Percentiles rank a stretch among this genome's conserved stretches.
These are phyloP conservation scores for Peniophora sp. DNA, from an alignment of 1,284 basidiomycete species.

Conservation along the genomic window DNA sequence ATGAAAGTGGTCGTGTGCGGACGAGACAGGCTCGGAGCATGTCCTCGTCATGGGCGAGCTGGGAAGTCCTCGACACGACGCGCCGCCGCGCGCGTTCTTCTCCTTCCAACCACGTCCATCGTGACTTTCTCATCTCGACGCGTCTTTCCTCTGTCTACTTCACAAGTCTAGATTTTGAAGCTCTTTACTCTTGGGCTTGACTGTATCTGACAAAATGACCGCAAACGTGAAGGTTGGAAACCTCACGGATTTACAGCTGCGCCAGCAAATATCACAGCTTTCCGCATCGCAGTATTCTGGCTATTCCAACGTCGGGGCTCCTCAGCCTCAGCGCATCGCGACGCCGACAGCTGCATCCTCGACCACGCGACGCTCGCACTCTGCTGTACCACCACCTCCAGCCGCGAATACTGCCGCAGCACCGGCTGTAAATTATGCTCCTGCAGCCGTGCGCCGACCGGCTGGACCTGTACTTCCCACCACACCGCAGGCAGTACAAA, in stretches of 20 bases:
- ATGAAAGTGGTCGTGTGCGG: neutral
- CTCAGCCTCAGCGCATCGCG: conserved; percentile 15
- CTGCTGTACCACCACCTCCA: neutral
- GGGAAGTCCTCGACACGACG: too few species aligned
- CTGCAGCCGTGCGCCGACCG: conserved; percentile 19
- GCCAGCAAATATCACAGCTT: conserved; percentile 48
- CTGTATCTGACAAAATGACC: neutral
- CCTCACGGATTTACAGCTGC: conserved; percentile 50
- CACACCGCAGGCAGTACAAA: conserved; percentile 65
- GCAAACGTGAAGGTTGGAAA: conserved; percentile 19
- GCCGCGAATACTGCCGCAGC: conserved; percentile 1
- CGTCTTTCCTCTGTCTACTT: too few species aligned
- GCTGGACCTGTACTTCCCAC: conserved; percentile 50
- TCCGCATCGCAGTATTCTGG: conserved; percentile 16
- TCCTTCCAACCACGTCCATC: too few species aligned
- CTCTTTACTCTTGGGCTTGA: conserved; percentile 1
- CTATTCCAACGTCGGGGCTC: neutral
- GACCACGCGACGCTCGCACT: conserved; percentile 15
- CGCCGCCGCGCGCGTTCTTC: too few species aligned
- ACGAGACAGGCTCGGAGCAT: neutral
- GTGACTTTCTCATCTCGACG: too few species aligned
- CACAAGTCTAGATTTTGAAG: too few species aligned
- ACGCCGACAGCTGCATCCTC: conserved; percentile 32
- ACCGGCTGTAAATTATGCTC: conserved; percentile 1
- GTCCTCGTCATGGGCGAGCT: neutral